Conservation (phyloP, 2,329 filamentous ascomycete species). For the Verticillium longisporum region DNA sequence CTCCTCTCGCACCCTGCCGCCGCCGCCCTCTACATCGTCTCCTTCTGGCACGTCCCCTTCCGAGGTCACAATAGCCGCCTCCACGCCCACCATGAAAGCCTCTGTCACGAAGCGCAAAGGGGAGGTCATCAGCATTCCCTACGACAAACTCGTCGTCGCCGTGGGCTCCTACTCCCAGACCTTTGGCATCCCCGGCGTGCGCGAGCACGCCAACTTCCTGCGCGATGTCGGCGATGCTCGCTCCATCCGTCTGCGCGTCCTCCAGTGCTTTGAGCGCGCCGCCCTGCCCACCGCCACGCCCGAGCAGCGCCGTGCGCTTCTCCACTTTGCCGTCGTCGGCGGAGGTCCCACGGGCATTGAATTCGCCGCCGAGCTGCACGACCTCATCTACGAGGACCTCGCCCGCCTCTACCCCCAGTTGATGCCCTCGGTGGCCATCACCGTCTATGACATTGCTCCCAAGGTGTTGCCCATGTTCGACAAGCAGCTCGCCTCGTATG, state of each 20-base stretch:
- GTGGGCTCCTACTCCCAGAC: constrained; percentile 85
- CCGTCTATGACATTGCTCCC: constrained; percentile 70
- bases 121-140: constrained; percentile 62
- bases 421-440: constrained; percentile 54
- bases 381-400: constrained; percentile 66
- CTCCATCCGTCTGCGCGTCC: constrained; percentile 59
- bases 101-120: constrained; percentile 40
- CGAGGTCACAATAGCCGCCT: background rate
- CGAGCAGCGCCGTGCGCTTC: constrained; percentile 50
- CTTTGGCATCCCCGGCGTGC: constrained; percentile 76
- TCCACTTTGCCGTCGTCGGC: constrained; percentile 71
- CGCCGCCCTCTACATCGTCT: constrained; percentile 17
- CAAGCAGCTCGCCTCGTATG: constrained; percentile 61
- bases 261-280: constrained; percentile 67
- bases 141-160: constrained; percentile 79
- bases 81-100: constrained; percentile 13
- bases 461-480: constrained; percentile 79
- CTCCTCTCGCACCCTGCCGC: constrained; percentile 25
- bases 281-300: constrained; percentile 45
- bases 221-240: constrained; percentile 79
- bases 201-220: constrained; percentile 77
- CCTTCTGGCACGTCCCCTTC: constrained; percentile 4
- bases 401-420: constrained; percentile 58
- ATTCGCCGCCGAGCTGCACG: constrained; percentile 69
- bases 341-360: constrained; percentile 70